phyloP scores from a whole-genome alignment of 2,329 filamentous ascomycete species.

The Blumeria hordei region DNA sequence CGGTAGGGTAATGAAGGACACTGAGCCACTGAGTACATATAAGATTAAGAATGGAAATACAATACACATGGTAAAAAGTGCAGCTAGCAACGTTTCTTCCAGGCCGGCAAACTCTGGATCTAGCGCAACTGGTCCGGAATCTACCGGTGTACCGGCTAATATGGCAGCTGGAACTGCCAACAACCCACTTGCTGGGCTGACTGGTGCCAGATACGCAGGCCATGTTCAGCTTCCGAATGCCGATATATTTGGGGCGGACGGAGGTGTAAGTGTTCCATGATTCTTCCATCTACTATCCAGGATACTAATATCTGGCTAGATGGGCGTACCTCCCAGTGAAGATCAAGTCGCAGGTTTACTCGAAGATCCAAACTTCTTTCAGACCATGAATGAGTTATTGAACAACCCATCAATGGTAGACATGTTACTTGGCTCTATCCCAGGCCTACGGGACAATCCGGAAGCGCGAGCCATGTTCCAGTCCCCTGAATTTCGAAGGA shows the following conservation, averaged over 20 bases:
- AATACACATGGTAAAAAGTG: conserved; percentile 88
- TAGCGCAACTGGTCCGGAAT: conserved; percentile 20
- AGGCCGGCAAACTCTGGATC: conserved; percentile 22
- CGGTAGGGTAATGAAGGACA: conserved; percentile 86
- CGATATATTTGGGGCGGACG: conserved; percentile 80
- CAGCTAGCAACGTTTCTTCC: conserved; percentile 39
- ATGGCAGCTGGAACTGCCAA: conserved; percentile 66
- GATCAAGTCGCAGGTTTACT: conserved; percentile 70
- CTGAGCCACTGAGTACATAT: conserved; percentile 60
- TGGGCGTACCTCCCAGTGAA: conserved; percentile 65
- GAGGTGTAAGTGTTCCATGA: conserved; percentile 45
- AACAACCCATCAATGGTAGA: conserved; percentile 88
- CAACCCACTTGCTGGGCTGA: conserved; percentile 74
- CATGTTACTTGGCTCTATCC: conserved; percentile 82
- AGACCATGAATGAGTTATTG: conserved; percentile 81
- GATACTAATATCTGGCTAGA: conserved; percentile 26
- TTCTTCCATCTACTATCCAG: neutral
- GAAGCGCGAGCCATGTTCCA: conserved; percentile 66
- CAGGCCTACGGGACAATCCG: conserved; percentile 48
- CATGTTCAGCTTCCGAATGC: conserved; percentile 71
- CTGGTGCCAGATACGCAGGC: conserved; percentile 80
- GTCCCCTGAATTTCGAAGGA: conserved; percentile 67
- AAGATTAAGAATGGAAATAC: conserved; percentile 95
- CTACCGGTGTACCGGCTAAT: conserved; percentile 44
- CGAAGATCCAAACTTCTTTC: conserved; percentile 64